Evolutionary conservation across 192 early-diverging fungal genomes (phyloP), one percentile per base, ranked within the genome.

Genomic region (Coemansia sp.): DNA sequence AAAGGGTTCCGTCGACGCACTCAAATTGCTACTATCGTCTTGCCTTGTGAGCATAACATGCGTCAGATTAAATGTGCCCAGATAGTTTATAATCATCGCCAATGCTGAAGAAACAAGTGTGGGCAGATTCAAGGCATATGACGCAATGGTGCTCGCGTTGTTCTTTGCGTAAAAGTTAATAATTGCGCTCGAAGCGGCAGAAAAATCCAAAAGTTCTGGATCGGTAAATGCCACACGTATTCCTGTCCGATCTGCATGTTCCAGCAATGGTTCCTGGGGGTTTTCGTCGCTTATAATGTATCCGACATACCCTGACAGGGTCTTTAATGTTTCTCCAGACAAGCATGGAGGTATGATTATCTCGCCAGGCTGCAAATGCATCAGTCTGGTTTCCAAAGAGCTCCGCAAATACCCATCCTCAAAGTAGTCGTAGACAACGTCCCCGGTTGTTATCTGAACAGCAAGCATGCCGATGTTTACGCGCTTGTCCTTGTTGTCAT

Each of bases 391-490:
- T 17, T 76, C 79, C n/a, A 82, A 68, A 32, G 62, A 68, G 22
- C 73, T 64, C 60, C 70, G 67, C 38, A 77, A 44, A 56, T 57
- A 64, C 5, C 70, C 51, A 46, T 75, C 76, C 10, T 70, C 76
- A 37, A 77, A 77, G 17, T 11, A 14, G 57, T 78, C 81, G 22
- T 69, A 71, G 0, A 98, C 86, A 4, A 99, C 65, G 63, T 95
- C 94, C 16, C 86, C 88, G 6, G 98, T 95, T 57, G 93, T 90
- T 11, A 95, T 70, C 81, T 99, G 96, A 61, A 92, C 88, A 6
- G 97, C 85, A 48, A 98, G 69, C 4, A 96, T 94, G 57, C 94
- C 94, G 6, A 98, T 77, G 14, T 22, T 37, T 7, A 64, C 71
- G 11, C 55, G 48, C 7, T 41, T 53, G 67, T 78, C 72, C 39